Evolutionary conservation across 805 yeast genomes (phyloP).

Genomic region (Lipomyces sp.): DNA sequence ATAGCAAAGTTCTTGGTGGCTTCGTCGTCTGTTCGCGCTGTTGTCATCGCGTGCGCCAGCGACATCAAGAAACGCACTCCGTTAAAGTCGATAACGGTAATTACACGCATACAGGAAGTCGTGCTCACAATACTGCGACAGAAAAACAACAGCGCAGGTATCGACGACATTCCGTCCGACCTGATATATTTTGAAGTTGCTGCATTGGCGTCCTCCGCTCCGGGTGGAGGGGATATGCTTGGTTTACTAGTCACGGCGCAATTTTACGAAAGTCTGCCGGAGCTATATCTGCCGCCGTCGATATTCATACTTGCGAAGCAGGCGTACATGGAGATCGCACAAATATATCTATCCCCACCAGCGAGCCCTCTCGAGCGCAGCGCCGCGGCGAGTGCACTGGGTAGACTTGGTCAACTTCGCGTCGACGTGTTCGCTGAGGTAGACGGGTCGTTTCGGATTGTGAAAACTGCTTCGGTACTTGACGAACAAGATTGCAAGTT

Average conservation of each 20-base stretch:
- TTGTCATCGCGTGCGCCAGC: background rate
- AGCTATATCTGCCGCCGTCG: constrained; percentile 20
- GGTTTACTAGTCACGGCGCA: constrained; percentile 16
- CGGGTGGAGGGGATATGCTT: constrained; percentile 21
- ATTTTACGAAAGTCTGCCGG: constrained; percentile 20
- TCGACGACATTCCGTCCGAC: constrained; percentile 13
- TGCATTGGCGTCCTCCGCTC: too few relatives aligned
- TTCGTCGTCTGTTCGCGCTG: background rate
- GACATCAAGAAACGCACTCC: background rate
- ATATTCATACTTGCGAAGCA: constrained; percentile 7
- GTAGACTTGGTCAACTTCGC: constrained; percentile 11
- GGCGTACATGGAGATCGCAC: constrained; percentile 12
- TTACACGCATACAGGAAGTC: constrained; percentile 19
- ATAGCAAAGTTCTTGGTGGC: constrained; percentile 8
- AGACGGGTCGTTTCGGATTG: constrained; percentile 6
- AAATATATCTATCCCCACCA: constrained; percentile 1
- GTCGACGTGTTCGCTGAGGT: constrained; percentile 10
- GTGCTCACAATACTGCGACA: constrained; percentile 9
- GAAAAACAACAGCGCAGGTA: constrained; percentile 3
- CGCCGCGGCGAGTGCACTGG: constrained; percentile 20
- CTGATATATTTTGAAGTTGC: constrained; percentile 7
- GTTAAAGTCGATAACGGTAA: background rate
- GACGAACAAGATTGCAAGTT: constrained; percentile 16
- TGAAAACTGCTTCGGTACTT: constrained; percentile 11
- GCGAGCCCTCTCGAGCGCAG: constrained; percentile 9